Base-by-base conservation (phyloP, 352 stramenopile species). In the Phytopythium mirpurense region DNA sequence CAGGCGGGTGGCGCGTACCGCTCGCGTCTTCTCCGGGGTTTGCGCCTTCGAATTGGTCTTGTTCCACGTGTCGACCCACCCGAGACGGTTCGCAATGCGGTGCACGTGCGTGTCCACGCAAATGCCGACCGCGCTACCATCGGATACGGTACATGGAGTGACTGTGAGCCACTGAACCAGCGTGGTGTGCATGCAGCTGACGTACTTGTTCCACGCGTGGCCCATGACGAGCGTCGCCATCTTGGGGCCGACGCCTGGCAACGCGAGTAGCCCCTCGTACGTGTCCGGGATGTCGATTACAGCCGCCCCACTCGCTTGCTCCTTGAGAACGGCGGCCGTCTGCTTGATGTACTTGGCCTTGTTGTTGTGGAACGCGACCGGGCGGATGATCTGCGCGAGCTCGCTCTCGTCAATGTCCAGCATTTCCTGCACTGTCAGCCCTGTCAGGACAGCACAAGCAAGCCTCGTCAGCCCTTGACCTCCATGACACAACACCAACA, bases 211-310 rank as follows among this genome's bases (percentile, higher is more conserved):
- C 81, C 90, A 98, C 2, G 93, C 95, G 31, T 92, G 82, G 56
- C 78, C 88, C 83, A 98, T 94, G 23, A 97, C 75, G 50, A 99
- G 87, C n/a, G 93, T 93, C 11, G 93, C 95, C 93, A 98, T 98
- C 68, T 99, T 99, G 5, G 96, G 95, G 8, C 96, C 96, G 5
- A 99, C 83, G 12, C 96, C 96, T 5, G 90, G 87, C 19, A 99
- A 63, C 32, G 83, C 70, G 21, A 98, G 83, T 31, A 99, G 77
- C 6, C 78, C 82, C 14, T 95, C 79, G 36, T 95, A 93, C 5
- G 85, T 96, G 36, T 68, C 55, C 12, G 96, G 96, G 62, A 99
- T 98, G 31, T 98, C 90, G n/a, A 81, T 59, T 18, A 73, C 35
- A 23, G 68, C 57, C 16, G 57, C 45, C 3, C 56, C 60, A 10